Conservation (phyloP, 1,284 basidiomycete species). For the Heterobasidion annosum region DNA sequence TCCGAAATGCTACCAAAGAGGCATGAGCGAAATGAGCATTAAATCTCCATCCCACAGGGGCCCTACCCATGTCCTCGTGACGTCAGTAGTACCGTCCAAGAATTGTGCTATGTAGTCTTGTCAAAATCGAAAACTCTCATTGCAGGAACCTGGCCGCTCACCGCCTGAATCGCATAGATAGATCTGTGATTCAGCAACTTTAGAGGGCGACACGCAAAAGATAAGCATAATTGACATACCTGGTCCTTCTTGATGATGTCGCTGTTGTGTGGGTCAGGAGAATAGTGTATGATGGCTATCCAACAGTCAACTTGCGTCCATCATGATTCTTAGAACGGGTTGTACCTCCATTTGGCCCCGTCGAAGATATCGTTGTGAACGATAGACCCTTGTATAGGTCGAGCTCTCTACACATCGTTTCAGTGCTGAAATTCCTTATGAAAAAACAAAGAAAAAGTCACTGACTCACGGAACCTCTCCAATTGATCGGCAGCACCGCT, state of each 20-base stretch:
- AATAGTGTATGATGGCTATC: slow-evolving; percentile 89
- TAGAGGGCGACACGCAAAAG: background rate
- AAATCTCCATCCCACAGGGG: background rate
- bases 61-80: slow-evolving; percentile 79
- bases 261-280: slow-evolving; percentile 68
- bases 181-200: slow-evolving; percentile 34
- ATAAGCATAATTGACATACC: slow-evolving; percentile 22
- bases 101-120: slow-evolving; percentile 57
- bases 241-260: slow-evolving; percentile 71
- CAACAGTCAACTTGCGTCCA: background rate
- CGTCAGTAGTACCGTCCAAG: slow-evolving; percentile 91
- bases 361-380: slow-evolving; percentile 89
- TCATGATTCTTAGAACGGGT: background rate
- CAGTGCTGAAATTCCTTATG: no score
- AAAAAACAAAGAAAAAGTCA: no score
- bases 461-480: slow-evolving; percentile 69
- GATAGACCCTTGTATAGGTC: slow-evolving; percentile 82
- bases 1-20: slow-evolving; percentile 71
- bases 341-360: slow-evolving; percentile 81
- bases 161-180: slow-evolving; percentile 96
- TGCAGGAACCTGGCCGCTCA: slow-evolving; percentile 12
- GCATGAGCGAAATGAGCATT: background rate
- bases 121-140: no score
- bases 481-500: slow-evolving; percentile 76
- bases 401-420: slow-evolving; percentile 40